Evolutionary conservation across 164 flowering plant genomes (phyloP), one percentile per base, ranked within the genome.

Genomic region (Sedum album): DNA sequence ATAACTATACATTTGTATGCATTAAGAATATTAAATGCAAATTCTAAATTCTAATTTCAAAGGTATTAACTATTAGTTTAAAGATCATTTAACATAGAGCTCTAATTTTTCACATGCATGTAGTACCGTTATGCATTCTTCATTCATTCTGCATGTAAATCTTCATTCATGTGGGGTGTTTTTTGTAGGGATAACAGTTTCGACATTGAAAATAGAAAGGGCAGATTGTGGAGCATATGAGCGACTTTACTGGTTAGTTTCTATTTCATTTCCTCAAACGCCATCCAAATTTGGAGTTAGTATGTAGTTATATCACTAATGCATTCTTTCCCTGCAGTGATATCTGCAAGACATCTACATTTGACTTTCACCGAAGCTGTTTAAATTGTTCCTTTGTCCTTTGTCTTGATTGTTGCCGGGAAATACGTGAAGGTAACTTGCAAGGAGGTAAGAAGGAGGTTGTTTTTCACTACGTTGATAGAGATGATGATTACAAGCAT

Each of bases 331-430:
- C 10, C 14, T 55, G 70, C 85, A 87, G 95, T 55, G 65, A 87
- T 76, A 75, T 70, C 62, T 88, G 95, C 77, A 74, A 65, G 69
- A 85, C 95, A 57, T 84, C 95, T 4, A 84, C 87, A 20, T 66
- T 81, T 74, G 91, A 85, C 68, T 78, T 74, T 20, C 86, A 82
- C 60, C 79, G 91, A 74, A 84, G 81, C 76, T 88, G 95, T 71
- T 68, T 77, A 26, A 74, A 70, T 4, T 88, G 95, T 72, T 70
- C 67, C 0, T 84, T 74, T 80, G 91, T 86, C n/a, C 82, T 88
- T 9, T 88, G 95, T 74, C 83, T 88, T 46, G 51, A 25, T n/a
- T 88, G 91, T 65, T 88, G 90, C 57, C 77, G 72, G 11, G 90
- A 87, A 69, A 70, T 88, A 21, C 84, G 88, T 42, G 78, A 76